Conservation (phyloP, 441 rosid species). For the Capsella rubella region DNA sequence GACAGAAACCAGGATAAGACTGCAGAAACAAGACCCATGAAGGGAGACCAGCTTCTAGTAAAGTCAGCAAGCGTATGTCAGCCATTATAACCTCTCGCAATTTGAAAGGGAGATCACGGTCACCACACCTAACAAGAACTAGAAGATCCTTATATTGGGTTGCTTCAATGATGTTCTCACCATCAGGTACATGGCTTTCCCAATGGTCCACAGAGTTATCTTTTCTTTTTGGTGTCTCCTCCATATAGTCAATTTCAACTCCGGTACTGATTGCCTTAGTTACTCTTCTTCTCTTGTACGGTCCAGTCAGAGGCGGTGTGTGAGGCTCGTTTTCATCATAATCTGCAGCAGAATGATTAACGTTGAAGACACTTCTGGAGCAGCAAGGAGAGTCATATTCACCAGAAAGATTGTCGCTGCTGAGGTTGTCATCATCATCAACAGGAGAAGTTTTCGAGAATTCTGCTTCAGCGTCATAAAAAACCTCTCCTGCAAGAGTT, state of each 20-base stretch:
- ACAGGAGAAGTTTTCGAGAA: conserved; percentile 45
- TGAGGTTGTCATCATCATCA: conserved; percentile 51
- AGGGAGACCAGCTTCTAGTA: conserved; percentile 95
- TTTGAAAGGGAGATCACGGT: conserved; percentile 82
- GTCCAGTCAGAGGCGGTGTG: conserved; percentile 76
- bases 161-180: conserved; percentile 57
- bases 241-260: conserved; percentile 65
- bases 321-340: conserved; percentile 50
- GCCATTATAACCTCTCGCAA: conserved; percentile 74
- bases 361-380: conserved; percentile 51
- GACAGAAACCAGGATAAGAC: conserved; percentile 92
- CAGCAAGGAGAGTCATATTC: conserved; percentile 54
- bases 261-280: conserved; percentile 49
- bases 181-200: conserved; percentile 50
- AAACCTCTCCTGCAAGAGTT: conserved; percentile 70
- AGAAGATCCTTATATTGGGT: conserved; percentile 71
- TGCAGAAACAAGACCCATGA: conserved; percentile 98
- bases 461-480: conserved; percentile 77
- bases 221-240: conserved; percentile 59
- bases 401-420: conserved; percentile 40
- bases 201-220: conserved; percentile 49
- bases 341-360: conserved; percentile 43
- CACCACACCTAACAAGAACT: conserved; percentile 79
- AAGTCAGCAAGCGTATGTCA: conserved; percentile 80
- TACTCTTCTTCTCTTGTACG: conserved; percentile 80